Evolutionary conservation across 495 filamentous ascomycete genomes (phyloP).

Genomic region (Podospora comata): DNA sequence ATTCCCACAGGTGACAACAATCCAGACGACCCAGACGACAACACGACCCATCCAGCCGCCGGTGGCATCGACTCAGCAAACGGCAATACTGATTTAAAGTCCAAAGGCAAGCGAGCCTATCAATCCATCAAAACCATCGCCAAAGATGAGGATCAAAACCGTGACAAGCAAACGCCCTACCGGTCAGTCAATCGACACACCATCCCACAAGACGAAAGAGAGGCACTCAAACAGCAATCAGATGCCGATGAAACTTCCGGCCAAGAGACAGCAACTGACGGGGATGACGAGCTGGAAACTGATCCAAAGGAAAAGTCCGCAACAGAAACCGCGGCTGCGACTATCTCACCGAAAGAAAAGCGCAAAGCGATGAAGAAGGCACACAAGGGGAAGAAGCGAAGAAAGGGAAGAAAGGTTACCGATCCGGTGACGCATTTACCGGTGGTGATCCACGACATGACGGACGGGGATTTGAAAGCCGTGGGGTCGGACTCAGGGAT

Average conservation of each 20-base stretch:
- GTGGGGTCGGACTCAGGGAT: slow-evolving; percentile 23
- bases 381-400: slow-evolving; percentile 36
- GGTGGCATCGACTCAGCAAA: not conserved
- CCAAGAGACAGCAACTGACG: slow-evolving; percentile 4
- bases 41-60: not conserved
- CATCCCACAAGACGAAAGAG: slow-evolving; percentile 31
- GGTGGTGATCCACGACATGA: slow-evolving; percentile 62
- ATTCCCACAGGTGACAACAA: slow-evolving; percentile 26
- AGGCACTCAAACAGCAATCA: not conserved
- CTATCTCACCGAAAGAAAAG: slow-evolving; percentile 54
- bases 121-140: slow-evolving; percentile 42
- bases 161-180: slow-evolving; percentile 39
- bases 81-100: slow-evolving; percentile 26
- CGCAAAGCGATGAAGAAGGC: slow-evolving; percentile 57
- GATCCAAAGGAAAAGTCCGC: slow-evolving; percentile 43
- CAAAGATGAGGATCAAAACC: slow-evolving; percentile 32
- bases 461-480: slow-evolving; percentile 53
- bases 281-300: slow-evolving; percentile 20
- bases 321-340: slow-evolving; percentile 47
- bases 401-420: slow-evolving; percentile 61
- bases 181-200: slow-evolving; percentile 30
- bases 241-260: not conserved
- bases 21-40: too few species aligned
- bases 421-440: slow-evolving; percentile 70
- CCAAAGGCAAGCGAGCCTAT: slow-evolving; percentile 37